A percentile compares a stretch with the other conserved stretches of the same genome.
These are phyloP conservation scores for Camellia sinensis DNA, from an alignment of 148 eudicot species.

Conservation along the genomic window DNA sequence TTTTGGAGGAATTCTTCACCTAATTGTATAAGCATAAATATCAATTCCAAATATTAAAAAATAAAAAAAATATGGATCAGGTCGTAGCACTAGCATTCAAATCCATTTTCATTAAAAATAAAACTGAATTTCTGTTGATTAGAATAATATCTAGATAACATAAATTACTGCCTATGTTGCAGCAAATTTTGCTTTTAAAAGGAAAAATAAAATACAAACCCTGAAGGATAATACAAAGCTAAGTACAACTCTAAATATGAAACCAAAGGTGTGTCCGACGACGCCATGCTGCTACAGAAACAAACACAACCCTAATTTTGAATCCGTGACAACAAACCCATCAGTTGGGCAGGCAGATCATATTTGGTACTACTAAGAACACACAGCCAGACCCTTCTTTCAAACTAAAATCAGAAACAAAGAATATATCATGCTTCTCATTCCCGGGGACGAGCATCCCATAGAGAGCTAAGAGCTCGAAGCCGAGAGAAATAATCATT, in stretches of 20 bases:
- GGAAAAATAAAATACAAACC: neutral
- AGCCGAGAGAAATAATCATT: conserved; percentile 43
- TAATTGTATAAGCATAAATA: no score
- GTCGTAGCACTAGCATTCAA: neutral
- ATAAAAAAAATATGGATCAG: no score
- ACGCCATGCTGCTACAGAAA: neutral
- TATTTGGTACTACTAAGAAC: neutral
- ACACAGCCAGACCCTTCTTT: conserved; percentile 4
- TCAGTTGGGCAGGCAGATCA: neutral
- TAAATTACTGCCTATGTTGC: conserved; percentile 8
- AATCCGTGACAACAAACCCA: neutral
- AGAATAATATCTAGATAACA: neutral
- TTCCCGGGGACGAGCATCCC: conserved; percentile 45
- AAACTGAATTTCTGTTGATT: neutral
- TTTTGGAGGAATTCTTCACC: no score
- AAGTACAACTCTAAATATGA: no score
- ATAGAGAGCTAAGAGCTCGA: conserved; percentile 41
- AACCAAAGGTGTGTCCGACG: neutral
- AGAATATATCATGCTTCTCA: conserved; percentile 6
- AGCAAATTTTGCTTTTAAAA: neutral
- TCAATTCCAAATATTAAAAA: no score
- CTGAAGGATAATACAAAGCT: neutral
- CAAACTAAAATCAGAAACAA: neutral
- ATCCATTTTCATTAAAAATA: neutral
- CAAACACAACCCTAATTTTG: neutral